Conservation (phyloP, 2,329 filamentous ascomycete species). For the Penicillium decumbens region DNA sequence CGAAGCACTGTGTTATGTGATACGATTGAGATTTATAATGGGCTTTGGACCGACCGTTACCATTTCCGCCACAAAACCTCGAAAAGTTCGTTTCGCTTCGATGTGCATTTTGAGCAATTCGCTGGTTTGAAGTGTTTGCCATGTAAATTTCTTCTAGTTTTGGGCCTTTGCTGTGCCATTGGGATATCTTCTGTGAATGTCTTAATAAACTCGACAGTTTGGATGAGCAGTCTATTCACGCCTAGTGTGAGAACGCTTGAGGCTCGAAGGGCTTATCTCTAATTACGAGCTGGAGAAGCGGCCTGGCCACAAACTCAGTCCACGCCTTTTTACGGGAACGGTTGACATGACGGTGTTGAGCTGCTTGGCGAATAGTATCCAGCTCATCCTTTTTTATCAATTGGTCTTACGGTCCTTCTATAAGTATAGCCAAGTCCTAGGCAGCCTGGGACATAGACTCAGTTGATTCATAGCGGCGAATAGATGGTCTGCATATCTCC, state of each 20-base stretch:
- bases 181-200: not conserved
- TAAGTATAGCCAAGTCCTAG: too few relatives aligned
- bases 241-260: not conserved
- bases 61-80: constrained; percentile 4
- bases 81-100: not conserved
- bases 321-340: too few relatives aligned
- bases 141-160: not conserved
- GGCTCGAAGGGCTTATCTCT: too few relatives aligned
- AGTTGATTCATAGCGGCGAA: too few relatives aligned
- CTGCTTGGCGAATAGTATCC: too few relatives aligned
- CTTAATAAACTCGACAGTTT: not conserved
- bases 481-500: too few relatives aligned
- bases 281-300: too few relatives aligned
- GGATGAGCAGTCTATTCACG: not conserved
- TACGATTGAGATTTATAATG: constrained; percentile 9
- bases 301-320: too few relatives aligned
- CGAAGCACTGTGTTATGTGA: constrained; percentile 6
- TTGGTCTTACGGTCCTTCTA: too few relatives aligned
- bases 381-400: too few relatives aligned
- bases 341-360: too few relatives aligned
- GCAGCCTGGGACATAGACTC: too few relatives aligned
- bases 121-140: not conserved
- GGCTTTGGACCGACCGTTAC: not conserved
- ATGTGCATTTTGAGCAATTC: not conserved
- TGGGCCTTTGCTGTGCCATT: not conserved